These are phyloP conservation scores for Trichoderma sp. DNA, from an alignment of 2,329 filamentous ascomycete species.

Conservation along the genomic window DNA sequence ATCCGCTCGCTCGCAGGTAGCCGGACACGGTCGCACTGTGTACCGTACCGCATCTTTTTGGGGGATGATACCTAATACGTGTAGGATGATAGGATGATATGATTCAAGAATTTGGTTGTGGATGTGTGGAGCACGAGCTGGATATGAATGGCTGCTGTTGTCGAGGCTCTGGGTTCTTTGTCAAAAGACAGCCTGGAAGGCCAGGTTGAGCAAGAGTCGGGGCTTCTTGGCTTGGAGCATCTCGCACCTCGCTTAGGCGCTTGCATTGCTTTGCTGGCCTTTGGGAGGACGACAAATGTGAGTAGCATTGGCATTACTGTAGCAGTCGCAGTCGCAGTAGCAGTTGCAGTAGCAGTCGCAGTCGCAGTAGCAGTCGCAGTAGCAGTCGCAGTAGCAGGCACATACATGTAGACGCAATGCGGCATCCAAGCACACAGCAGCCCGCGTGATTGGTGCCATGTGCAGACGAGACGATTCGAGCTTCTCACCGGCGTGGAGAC, in stretches of 20 bases:
- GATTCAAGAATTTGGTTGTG: too few relatives aligned
- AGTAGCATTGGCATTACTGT: neutral
- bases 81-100: too few relatives aligned
- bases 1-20: neutral
- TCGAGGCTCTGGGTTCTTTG: too few relatives aligned
- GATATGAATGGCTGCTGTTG: neutral
- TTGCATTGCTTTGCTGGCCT: slow-evolving; percentile 8
- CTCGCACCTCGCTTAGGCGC: slow-evolving; percentile 1
- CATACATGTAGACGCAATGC: neutral
- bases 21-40: neutral
- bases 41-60: neutral
- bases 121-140: neutral
- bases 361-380: neutral
- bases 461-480: neutral
- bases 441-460: neutral
- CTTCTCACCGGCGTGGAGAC: slow-evolving; percentile 12
- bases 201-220: neutral
- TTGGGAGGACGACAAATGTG: neutral
- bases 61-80: too few relatives aligned
- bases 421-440: neutral
- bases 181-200: too few relatives aligned
- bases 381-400: neutral
- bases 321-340: neutral
- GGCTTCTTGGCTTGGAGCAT: neutral
- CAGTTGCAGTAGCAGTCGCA: neutral